Base-by-base conservation (phyloP, 2,329 filamentous ascomycete species). In the Scedosporium boydii region DNA sequence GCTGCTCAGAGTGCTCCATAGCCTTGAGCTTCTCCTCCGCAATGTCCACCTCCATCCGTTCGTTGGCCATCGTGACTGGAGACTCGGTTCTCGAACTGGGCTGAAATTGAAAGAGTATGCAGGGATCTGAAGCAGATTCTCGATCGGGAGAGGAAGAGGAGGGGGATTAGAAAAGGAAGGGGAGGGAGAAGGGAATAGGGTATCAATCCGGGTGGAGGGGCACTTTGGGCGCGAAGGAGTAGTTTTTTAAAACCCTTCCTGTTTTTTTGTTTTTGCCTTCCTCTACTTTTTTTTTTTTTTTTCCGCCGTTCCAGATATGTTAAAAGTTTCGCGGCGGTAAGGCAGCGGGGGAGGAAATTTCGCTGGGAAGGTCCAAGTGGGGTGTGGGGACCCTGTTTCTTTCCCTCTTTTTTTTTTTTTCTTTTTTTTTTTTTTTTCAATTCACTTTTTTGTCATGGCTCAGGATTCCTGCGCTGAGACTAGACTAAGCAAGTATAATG, bases 1-100 rank as follows among this genome's bases (percentile, higher is more conserved):
- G 95, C 77, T 96, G 92, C 82, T 99, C 95, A 67, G 93, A 95
- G 80, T 96, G 93, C 74, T 90, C 89, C 84, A 96, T 87, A 69
- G 79, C 75, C 73, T 87, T 86, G 76, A 90, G 82, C 76, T 80
- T 79, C 73, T 82, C 74, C 78, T 87, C 84, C 58, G 83, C 84
- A 67, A 77, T 73, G 71, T 84, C 83, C 64, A 86, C 77, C 55
- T 85, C 83, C 81, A 83, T 85, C 65, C 79, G 80, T 64, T 78
- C 77, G 68, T 72, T 75, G 61, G 69, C 63, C 80, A 82, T 82
- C 46, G 41, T 65, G 51, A 55, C 51, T 55, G 18, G 18, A 18
- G 51, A 23, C 7, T 27, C 23, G 4, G 51, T 23, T 26, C 21
- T 55, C 51, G 51, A 26, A 27, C 3, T 14, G 51, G 51, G 23